A percentile compares a stretch with the other conserved stretches of the same genome.
phyloP scores from a whole-genome alignment of 345 rosid genomes.

The Theobroma cacao region DNA sequence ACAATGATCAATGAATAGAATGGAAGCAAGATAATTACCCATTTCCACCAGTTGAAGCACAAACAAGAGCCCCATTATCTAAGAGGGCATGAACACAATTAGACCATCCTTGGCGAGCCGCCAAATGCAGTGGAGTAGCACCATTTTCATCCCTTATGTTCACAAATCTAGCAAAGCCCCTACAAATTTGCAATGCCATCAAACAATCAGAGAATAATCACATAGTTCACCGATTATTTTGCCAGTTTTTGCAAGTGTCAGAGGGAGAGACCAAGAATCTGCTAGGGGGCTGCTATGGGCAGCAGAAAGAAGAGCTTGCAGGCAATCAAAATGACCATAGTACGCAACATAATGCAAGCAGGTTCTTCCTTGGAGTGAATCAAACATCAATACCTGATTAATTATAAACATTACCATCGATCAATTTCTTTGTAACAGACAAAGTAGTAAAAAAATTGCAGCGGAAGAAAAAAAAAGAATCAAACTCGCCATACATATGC shows the following conservation, averaged over 20 bases:
- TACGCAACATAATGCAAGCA: constrained; percentile 95
- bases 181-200: constrained; percentile 16
- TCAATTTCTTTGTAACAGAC: constrained; percentile 4
- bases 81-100: constrained; percentile 47
- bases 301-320: constrained; percentile 72
- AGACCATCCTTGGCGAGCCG: constrained; percentile 46
- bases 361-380: constrained; percentile 83
- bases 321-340: constrained; percentile 80
- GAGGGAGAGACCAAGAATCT: constrained; percentile 61
- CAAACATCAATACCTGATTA: constrained; percentile 84
- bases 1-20: neutral
- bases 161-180: constrained; percentile 58
- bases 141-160: constrained; percentile 52
- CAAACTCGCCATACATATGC: constrained; percentile 67
- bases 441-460: neutral
- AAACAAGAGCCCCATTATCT: constrained; percentile 56
- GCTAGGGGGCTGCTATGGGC: constrained; percentile 80
- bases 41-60: constrained; percentile 51
- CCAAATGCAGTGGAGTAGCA: constrained; percentile 53
- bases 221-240: neutral
- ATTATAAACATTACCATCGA: neutral
- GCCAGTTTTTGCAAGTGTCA: neutral
- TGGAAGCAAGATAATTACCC: constrained; percentile 31
- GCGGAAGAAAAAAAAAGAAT: neutral
- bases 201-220: neutral